Conservation (phyloP, 164 flowering plant species). For the Sextonia rubra region DNA sequence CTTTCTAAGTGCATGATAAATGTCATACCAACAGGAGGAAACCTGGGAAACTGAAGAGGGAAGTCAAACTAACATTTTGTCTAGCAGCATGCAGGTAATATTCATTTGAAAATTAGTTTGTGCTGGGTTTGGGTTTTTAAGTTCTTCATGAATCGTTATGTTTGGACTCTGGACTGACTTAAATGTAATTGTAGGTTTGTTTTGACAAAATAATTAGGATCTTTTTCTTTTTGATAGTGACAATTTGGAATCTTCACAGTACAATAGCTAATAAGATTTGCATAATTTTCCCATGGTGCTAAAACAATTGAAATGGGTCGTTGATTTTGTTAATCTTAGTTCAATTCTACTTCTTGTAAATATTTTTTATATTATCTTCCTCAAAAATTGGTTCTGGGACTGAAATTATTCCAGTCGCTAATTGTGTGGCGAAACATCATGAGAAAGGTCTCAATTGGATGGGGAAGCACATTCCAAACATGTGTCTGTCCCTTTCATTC, state of each 20-base stretch:
- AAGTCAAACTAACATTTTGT: constrained; percentile 82
- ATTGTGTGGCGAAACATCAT: too few relatives aligned
- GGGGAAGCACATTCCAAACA: too few relatives aligned
- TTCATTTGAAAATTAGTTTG: not conserved
- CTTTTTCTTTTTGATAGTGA: too few relatives aligned
- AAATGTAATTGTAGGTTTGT: not conserved
- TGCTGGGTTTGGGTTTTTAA: not conserved
- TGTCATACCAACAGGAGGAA: constrained; percentile 61
- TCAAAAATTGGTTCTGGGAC: not conserved
- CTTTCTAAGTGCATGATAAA: not conserved
- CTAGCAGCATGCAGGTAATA: constrained; percentile 94
- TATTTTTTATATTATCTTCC: too few relatives aligned
- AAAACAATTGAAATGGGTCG: not conserved
- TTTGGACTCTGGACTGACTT: not conserved
- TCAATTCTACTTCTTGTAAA: not conserved
- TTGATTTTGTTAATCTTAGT: not conserved
- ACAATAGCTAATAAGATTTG: not conserved
- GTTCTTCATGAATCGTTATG: not conserved
- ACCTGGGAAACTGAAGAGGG: constrained; percentile 98
- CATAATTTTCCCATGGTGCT: not conserved
- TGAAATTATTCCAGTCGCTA: too few relatives aligned
- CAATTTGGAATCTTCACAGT: not conserved
- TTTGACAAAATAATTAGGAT: not conserved
- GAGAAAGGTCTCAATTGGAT: too few relatives aligned
- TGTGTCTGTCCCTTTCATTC: too few relatives aligned